A percentile compares a stretch with the other conserved stretches of the same genome.
phyloP scores from a whole-genome alignment of 345 rosid species.

The Mercurialis annua region DNA sequence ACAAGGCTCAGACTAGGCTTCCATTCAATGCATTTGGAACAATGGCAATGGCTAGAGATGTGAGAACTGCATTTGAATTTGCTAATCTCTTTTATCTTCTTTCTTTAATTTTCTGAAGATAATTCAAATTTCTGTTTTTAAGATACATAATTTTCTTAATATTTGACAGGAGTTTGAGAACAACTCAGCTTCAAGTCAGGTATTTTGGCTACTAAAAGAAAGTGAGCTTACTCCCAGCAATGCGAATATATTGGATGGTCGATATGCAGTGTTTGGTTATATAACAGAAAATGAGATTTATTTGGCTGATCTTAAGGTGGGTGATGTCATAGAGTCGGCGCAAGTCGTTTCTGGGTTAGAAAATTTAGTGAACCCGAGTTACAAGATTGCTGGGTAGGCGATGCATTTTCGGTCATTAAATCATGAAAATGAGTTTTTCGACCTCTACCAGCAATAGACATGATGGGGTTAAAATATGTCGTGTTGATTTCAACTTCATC shows the following conservation, averaged over 20 bases:
- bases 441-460: neutral
- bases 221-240: conserved; percentile 97
- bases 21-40: conserved; percentile 99
- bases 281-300: conserved; percentile 77
- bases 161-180: conserved; percentile 78
- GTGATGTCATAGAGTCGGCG: conserved; percentile 84
- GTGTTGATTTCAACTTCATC: conserved; percentile 2
- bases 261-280: conserved; percentile 93
- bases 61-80: conserved; percentile 33
- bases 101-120: neutral
- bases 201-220: conserved; percentile 95
- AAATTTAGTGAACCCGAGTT: conserved; percentile 89
- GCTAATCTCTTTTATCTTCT: neutral
- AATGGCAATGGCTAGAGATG: conserved; percentile 99
- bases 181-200: conserved; percentile 92
- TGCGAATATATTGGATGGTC: conserved; percentile 93
- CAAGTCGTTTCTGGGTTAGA: conserved; percentile 92
- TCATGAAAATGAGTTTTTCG: neutral
- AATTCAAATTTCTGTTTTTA: neutral
- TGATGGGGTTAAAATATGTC: conserved; percentile 2
- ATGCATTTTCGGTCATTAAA: neutral
- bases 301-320: conserved; percentile 96
- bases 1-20: conserved; percentile 95
- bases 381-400: conserved; percentile 80
- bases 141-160: neutral